Evolutionary conservation across 768 basidiomycete genomes (phyloP).

Genomic region (Ephemerocybe angulata): DNA sequence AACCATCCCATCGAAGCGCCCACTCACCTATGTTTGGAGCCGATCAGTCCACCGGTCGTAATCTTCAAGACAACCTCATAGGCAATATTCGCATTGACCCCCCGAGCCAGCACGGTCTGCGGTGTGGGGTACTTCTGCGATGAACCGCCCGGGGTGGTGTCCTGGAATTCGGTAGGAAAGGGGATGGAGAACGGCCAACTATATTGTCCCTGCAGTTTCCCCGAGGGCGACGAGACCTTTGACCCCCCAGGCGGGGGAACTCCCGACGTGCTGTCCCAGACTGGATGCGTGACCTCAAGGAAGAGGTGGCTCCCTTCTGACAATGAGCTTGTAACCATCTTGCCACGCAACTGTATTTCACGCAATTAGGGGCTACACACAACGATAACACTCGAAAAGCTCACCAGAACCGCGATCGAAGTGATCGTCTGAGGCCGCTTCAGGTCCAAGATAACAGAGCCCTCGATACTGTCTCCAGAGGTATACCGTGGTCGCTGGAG

Average conservation of each 20-base stretch:
- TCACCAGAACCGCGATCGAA: not conserved
- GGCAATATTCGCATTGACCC: too few relatives aligned
- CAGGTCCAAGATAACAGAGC: not conserved
- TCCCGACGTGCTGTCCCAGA: not conserved
- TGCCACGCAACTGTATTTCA: not conserved
- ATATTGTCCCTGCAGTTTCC: not conserved
- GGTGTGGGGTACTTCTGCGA: not conserved
- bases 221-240: not conserved
- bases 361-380: not conserved
- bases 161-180: not conserved
- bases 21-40: not conserved
- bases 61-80: not conserved
- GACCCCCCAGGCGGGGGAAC: not conserved
- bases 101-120: not conserved
- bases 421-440: not conserved
- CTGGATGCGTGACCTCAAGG: not conserved
- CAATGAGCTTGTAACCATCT: not conserved
- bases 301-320: not conserved
- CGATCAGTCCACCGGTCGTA: not conserved
- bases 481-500: not conserved
- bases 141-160: not conserved
- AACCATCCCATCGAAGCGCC: too few relatives aligned
- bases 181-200: not conserved
- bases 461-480: not conserved
- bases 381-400: not conserved